Evolutionary conservation across 768 basidiomycete species (phyloP), one percentile per base, ranked within the genome.

Genomic region (Naganishia antarctica): DNA sequence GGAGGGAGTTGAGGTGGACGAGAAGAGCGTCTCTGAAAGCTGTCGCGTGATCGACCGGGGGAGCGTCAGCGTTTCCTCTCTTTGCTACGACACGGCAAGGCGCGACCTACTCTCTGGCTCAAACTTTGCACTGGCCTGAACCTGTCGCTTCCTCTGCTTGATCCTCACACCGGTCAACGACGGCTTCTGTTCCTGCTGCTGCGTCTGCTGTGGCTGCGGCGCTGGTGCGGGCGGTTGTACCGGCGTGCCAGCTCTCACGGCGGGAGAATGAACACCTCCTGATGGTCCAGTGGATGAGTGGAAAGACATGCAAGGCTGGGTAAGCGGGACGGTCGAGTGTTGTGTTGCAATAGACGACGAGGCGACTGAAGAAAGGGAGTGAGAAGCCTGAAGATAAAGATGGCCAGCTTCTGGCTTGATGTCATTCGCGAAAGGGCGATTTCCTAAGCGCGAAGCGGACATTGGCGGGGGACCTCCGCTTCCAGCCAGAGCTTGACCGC

Each of bases 71-170:
- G n/a, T n/a, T n/a, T n/a, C n/a, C n/a, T n/a, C n/a, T n/a, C n/a
- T n/a, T n/a, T n/a, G n/a, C n/a, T n/a, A n/a, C n/a, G n/a, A 41
- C 11, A 9, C 9, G 9, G 9, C n/a, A n/a, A n/a, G n/a, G n/a
- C n/a, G n/a, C n/a, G n/a, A 73, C 76, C 58, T 59, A 75, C 76
- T 61, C 63, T 77, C 76, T 18, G 76, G 76, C 58, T 77, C 76
- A 59, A 75, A 73, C 67, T 77, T 77, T 59, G 76, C 73, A 25
- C 70, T 71, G 1, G 76, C 76, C 48, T 74, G 71, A 8, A 73
- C 76, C 63, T 72, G 71, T 46, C 76, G 69, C 60, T 77, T 77
- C 57, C 76, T 66, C 70, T 77, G 76, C 72, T 73, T 75, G 67
- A 77, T 72, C 66, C 74, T 72, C 50, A 74, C 73, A 60, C 76